Evolutionary conservation across 2,329 filamentous ascomycete species (phyloP).

Genomic region (Ophiostoma ips): DNA sequence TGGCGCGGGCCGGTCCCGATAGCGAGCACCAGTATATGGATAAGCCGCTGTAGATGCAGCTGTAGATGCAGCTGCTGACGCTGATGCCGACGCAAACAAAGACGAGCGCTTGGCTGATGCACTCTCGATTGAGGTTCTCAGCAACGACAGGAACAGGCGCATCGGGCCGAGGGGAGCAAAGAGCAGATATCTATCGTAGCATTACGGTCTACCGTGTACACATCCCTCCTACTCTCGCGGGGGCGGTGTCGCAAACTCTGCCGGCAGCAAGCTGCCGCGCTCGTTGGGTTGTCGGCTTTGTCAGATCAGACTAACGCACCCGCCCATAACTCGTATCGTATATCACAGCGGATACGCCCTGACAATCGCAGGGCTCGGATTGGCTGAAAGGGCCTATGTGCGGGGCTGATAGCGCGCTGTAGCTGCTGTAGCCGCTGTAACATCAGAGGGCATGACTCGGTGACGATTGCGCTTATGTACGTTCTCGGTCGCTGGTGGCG

Average conservation of each 20-base stretch:
- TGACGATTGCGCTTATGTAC: too few species aligned
- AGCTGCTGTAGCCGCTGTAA: background rate
- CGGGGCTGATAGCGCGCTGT: too few species aligned
- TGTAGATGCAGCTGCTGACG: background rate
- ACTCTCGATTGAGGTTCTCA: background rate
- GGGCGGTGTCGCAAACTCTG: too few species aligned
- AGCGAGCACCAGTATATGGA: background rate
- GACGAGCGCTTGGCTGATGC: background rate
- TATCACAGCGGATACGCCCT: background rate
- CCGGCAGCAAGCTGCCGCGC: too few species aligned
- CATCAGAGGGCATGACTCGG: too few species aligned
- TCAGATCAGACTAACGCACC: background rate
- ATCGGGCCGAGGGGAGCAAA: background rate
- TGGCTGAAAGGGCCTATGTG: too few species aligned
- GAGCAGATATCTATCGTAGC: background rate
- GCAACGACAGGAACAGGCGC: background rate
- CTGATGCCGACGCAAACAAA: background rate
- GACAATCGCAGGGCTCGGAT: background rate
- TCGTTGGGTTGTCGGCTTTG: background rate
- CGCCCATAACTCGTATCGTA: background rate
- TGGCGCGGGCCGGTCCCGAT: background rate
- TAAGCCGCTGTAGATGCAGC: background rate
- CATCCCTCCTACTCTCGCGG: too few species aligned
- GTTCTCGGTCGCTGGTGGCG: too few species aligned
- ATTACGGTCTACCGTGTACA: background rate